Evolutionary conservation across 352 stramenopile genomes (phyloP).

Genomic region (Phytophthora ohioensis): DNA sequence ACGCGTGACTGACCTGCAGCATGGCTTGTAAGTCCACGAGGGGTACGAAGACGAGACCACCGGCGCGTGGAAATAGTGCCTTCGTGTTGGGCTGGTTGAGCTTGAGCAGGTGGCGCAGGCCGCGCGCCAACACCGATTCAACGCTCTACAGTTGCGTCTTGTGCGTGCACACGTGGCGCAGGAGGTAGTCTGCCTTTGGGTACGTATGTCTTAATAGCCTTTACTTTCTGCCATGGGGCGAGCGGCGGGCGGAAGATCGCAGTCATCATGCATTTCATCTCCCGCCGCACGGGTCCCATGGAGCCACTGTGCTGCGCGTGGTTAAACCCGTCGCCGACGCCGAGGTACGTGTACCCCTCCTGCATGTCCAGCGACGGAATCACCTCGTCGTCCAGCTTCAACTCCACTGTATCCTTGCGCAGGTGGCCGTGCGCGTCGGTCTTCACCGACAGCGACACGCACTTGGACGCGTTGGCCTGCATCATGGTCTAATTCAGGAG

Average conservation of each 20-base stretch:
- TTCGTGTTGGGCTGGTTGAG: conserved; percentile 10
- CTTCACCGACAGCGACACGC: background rate
- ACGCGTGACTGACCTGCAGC: conserved; percentile 22
- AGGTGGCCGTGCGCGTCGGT: conserved; percentile 10
- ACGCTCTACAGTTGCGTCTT: background rate
- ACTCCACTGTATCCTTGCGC: conserved; percentile 7
- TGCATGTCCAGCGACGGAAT: background rate
- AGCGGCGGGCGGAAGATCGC: conserved; percentile 17
- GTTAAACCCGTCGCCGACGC: conserved; percentile 21
- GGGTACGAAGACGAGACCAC: conserved; percentile 15
- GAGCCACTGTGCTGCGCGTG: conserved; percentile 1
- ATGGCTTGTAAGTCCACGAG: background rate
- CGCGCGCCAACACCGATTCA: background rate
- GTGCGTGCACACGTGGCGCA: conserved; percentile 3
- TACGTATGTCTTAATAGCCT: conserved; percentile 33
- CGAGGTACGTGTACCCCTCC: conserved; percentile 7
- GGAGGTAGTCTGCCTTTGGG: conserved; percentile 9
- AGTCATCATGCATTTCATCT: background rate
- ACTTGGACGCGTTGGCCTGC: background rate
- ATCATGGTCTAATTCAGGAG: background rate
- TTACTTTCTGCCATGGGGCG: conserved; percentile 16
- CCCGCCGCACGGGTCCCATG: too few species aligned
- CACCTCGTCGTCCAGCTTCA: background rate
- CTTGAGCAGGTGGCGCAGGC: conserved; percentile 8
- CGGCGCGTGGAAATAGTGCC: conserved; percentile 15